These are phyloP conservation scores for Leishmania gerbilli DNA, from an alignment of 208 protist species.

Conservation along the genomic window DNA sequence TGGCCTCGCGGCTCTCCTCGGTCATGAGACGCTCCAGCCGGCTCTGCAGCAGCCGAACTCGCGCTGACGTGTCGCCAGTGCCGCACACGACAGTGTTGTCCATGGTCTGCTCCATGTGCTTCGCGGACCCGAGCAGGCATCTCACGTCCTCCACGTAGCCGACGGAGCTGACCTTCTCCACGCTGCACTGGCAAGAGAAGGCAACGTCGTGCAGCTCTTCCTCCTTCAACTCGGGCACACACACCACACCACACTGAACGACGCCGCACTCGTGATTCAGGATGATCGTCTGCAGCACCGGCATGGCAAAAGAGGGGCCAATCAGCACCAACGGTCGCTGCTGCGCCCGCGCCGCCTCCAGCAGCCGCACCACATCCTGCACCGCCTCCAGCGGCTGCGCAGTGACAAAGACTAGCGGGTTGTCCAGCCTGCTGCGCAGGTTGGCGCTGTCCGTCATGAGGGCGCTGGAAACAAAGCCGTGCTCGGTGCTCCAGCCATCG, in stretches of 20 bases:
- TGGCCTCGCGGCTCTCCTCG: slow-evolving; percentile 96
- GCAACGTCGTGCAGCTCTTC: slow-evolving; percentile 99
- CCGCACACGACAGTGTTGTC: slow-evolving; percentile 97
- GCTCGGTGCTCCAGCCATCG: slow-evolving; percentile 98
- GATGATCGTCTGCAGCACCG: slow-evolving; percentile 77
- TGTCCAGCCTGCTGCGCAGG: slow-evolving; percentile 94
- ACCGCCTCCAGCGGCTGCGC: slow-evolving; percentile 56
- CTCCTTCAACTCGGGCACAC: slow-evolving; percentile 96
- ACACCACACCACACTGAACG: slow-evolving; percentile 86
- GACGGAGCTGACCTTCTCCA: slow-evolving; percentile 89
- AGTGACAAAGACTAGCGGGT: slow-evolving; percentile 94
- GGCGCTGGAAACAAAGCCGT: slow-evolving; percentile 98
- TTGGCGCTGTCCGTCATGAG: slow-evolving; percentile 96
- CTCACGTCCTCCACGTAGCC: slow-evolving; percentile 57
- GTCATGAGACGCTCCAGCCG: slow-evolving; percentile 87
- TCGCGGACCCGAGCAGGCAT: slow-evolving; percentile 66
- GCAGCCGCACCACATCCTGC: slow-evolving; percentile 66
- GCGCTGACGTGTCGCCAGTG: slow-evolving; percentile 69
- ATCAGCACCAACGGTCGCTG: slow-evolving; percentile 74
- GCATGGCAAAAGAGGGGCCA: slow-evolving; percentile 66
- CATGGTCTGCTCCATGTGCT: slow-evolving; percentile 90
- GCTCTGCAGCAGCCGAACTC: slow-evolving; percentile 94
- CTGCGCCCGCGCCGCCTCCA: slow-evolving; percentile 60
- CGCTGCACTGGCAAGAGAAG: slow-evolving; percentile 94
- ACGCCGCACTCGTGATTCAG: slow-evolving; percentile 98